Conservation (phyloP, 805 yeast species). For the Sungouiozyma intestinalis region DNA sequence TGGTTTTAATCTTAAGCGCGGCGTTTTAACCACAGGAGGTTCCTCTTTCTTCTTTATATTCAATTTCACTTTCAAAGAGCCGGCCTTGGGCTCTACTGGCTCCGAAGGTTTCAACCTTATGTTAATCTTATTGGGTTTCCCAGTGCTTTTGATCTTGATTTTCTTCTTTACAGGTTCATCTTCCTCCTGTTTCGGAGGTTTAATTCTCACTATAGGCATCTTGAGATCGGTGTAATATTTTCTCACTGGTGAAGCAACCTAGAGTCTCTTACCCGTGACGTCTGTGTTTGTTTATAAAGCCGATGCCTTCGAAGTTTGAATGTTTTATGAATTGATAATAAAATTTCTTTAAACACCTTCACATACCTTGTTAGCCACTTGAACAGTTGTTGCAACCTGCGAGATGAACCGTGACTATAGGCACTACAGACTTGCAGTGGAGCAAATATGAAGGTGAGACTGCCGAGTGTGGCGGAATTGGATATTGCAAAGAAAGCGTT, state of each 20-base stretch:
- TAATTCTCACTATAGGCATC: constrained; percentile 22
- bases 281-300: too few relatives aligned
- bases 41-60: constrained; percentile 22
- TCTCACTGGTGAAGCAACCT: too few relatives aligned
- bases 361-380: too few relatives aligned
- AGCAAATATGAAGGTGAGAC: neutral
- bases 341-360: too few relatives aligned
- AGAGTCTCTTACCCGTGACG: too few relatives aligned
- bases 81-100: constrained; percentile 6
- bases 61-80: constrained; percentile 16
- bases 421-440: too few relatives aligned
- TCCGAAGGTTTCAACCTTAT: neutral
- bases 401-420: too few relatives aligned
- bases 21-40: constrained; percentile 16
- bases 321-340: too few relatives aligned
- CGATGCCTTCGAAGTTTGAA: too few relatives aligned
- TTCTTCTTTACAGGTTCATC: constrained; percentile 7
- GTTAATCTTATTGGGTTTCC: neutral
- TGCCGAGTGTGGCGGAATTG: constrained; percentile 5
- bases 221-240: too few relatives aligned
- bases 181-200: constrained; percentile 12
- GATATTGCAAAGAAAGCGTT: constrained; percentile 14
- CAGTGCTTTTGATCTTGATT: neutral
- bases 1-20: constrained; percentile 45
- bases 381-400: too few relatives aligned